Conservation (phyloP, 306 rosid genomes). For the peach (Prunus persica) region DNA sequence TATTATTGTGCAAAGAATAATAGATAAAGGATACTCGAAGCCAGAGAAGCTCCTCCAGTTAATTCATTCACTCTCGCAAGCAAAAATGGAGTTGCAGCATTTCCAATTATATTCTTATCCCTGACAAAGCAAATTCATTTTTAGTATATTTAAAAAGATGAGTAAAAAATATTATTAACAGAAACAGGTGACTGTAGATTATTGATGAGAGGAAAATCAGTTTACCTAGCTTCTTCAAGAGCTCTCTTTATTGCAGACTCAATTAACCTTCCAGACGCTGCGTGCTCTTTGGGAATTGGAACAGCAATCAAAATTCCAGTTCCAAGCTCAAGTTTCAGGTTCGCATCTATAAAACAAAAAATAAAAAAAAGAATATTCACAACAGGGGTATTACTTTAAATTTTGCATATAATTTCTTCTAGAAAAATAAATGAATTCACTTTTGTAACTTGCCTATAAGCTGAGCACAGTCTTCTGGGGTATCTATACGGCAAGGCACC, state of each 20-base stretch:
- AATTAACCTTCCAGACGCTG: conserved; percentile 69
- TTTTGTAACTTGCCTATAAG: conserved; percentile 57
- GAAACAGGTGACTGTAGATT: background rate
- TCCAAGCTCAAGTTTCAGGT: conserved; percentile 61
- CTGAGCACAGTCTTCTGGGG: conserved; percentile 74
- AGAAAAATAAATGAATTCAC: conserved; percentile 1
- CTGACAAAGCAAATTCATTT: conserved; percentile 28
- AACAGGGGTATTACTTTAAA: background rate
- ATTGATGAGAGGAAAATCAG: background rate
- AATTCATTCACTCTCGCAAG: conserved; percentile 74
- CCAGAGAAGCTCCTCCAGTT: conserved; percentile 83
- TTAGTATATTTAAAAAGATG: background rate
- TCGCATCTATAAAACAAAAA: conserved; percentile 54
- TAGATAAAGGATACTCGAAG: conserved; percentile 74
- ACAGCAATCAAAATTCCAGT: conserved; percentile 77
- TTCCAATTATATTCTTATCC: conserved; percentile 72
- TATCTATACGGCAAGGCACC: conserved; percentile 79
- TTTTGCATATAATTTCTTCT: background rate
- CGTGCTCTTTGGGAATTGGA: conserved; percentile 81
- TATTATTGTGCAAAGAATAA: background rate
- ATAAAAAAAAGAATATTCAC: background rate
- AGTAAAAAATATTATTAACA: background rate
- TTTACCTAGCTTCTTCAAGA: conserved; percentile 73
- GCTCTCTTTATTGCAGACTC: conserved; percentile 77
- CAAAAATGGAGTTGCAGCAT: conserved; percentile 84